Conservation (phyloP, 2,329 filamentous ascomycete species). For the Pyrenophora seminiperda region DNA sequence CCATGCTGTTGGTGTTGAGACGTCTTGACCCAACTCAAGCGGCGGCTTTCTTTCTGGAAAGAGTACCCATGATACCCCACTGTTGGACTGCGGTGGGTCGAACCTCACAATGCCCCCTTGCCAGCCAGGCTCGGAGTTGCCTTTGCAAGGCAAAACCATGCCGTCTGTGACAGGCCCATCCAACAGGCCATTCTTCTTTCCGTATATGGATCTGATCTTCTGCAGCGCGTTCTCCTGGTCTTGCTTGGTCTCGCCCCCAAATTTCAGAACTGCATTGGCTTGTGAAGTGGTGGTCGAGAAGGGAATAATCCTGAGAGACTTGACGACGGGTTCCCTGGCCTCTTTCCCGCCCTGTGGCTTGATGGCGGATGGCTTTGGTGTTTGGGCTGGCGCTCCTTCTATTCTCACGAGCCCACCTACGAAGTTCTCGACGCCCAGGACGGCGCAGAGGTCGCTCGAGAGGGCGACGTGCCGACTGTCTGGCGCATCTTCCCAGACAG, state of each 20-base stretch:
- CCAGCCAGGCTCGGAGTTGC: slow-evolving; percentile 66
- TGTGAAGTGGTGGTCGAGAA: slow-evolving; percentile 67
- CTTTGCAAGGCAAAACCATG: slow-evolving; percentile 70
- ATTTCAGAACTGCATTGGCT: slow-evolving; percentile 71
- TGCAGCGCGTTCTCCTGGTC: slow-evolving; percentile 79
- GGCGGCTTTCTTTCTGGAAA: slow-evolving; percentile 75
- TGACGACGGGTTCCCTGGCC: slow-evolving; percentile 57
- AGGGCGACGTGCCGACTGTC: slow-evolving; percentile 79
- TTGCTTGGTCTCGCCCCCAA: slow-evolving; percentile 84
- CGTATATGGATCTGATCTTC: slow-evolving; percentile 73
- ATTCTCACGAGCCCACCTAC: slow-evolving; percentile 88
- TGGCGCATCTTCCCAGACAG: slow-evolving; percentile 84
- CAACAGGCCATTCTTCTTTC: slow-evolving; percentile 68
- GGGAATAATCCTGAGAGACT: slow-evolving; percentile 77
- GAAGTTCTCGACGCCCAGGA: slow-evolving; percentile 72
- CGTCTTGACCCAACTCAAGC: slow-evolving; percentile 76
- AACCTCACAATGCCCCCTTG: slow-evolving; percentile 84
- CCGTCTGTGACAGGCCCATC: slow-evolving; percentile 89
- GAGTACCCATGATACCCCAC: slow-evolving; percentile 68
- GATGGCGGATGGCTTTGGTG: slow-evolving; percentile 65
- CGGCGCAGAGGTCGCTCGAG: slow-evolving; percentile 75
- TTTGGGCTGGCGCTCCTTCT: slow-evolving; percentile 76
- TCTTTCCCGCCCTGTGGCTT: slow-evolving; percentile 44
- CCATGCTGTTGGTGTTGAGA: slow-evolving; percentile 66
- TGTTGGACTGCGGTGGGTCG: slow-evolving; percentile 59